These are phyloP conservation scores for Phalaenopsis aphrodite DNA, from an alignment of 106 monocot species.

Conservation along the genomic window DNA sequence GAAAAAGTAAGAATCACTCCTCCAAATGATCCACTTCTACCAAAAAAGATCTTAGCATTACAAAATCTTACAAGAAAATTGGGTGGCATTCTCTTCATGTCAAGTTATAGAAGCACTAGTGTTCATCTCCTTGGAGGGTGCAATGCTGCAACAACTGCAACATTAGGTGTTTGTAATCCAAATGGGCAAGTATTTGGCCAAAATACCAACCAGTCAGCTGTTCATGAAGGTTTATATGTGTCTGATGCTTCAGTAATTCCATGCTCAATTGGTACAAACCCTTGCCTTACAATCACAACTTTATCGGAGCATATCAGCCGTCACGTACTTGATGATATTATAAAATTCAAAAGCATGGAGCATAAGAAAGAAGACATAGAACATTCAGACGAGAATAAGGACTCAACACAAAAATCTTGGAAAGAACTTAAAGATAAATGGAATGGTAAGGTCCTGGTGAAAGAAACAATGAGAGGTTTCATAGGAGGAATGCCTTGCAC, in stretches of 20 bases:
- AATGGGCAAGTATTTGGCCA: constrained; percentile 18
- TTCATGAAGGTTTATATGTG: constrained; percentile 29
- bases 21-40: constrained; percentile 30
- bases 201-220: not conserved
- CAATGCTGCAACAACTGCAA: constrained; percentile 24
- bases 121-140: constrained; percentile 42
- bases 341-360: constrained; percentile 13
- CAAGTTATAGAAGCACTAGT: constrained; percentile 28
- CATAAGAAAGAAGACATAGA: not conserved
- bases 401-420: not conserved
- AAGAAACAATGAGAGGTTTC: constrained; percentile 32
- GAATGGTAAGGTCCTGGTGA: constrained; percentile 12
- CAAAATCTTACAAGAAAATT: constrained; percentile 29
- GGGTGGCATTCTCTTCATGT: constrained; percentile 37
- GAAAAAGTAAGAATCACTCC: constrained; percentile 16
- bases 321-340: constrained; percentile 17
- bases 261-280: constrained; percentile 31
- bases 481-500: constrained; percentile 40
- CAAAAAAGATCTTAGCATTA: constrained; percentile 26
- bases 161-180: constrained; percentile 22
- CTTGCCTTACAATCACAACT: constrained; percentile 27
- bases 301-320: constrained; percentile 19
- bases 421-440: not conserved
- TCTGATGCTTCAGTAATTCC: constrained; percentile 40
- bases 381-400: not conserved